Conservation (phyloP, 768 basidiomycete genomes). For the Suillus hirtellus region DNA sequence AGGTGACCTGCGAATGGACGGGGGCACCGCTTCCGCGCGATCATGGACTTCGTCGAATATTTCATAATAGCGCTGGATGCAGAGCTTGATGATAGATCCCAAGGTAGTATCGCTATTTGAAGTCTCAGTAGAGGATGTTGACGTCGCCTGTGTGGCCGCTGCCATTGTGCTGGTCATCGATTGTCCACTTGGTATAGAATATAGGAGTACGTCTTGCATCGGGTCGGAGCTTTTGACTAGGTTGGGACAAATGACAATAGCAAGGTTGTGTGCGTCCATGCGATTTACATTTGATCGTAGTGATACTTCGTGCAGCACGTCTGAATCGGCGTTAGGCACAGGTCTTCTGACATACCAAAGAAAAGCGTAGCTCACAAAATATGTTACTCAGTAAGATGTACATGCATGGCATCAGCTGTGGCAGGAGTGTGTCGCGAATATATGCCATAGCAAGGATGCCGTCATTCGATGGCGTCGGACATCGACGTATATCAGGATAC, state of each 20-base stretch:
- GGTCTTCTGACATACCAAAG: not conserved
- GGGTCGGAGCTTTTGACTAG: slow-evolving; percentile 71
- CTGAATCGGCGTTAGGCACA: slow-evolving; percentile 36
- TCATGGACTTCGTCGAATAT: slow-evolving; percentile 82
- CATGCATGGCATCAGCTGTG: slow-evolving; percentile 66
- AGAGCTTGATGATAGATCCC: slow-evolving; percentile 70
- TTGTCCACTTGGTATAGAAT: slow-evolving; percentile 55
- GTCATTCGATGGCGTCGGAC: slow-evolving; percentile 58
- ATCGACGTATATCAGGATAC: slow-evolving; percentile 65
- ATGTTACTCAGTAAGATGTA: slow-evolving; percentile 74
- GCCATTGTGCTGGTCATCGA: slow-evolving; percentile 29
- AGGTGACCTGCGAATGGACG: slow-evolving; percentile 23
- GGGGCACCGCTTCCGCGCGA: slow-evolving; percentile 58
- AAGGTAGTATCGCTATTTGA: slow-evolving; percentile 60
- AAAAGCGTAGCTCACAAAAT: slow-evolving; percentile 47
- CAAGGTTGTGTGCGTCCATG: slow-evolving; percentile 84
- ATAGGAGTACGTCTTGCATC: slow-evolving; percentile 73
- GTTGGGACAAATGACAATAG: slow-evolving; percentile 79
- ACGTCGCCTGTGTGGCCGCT: slow-evolving; percentile 9
- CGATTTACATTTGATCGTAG: slow-evolving; percentile 62
- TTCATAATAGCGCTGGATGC: slow-evolving; percentile 83
- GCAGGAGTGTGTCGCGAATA: slow-evolving; percentile 67
- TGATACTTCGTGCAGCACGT: slow-evolving; percentile 79
- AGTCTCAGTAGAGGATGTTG: slow-evolving; percentile 28
- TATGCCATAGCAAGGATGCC: slow-evolving; percentile 64